Percentiles rank a stretch among this genome's conserved stretches.
Evolutionary conservation across 2,329 filamentous ascomycete species (phyloP).

Genomic region (Clarireedia sp.): DNA sequence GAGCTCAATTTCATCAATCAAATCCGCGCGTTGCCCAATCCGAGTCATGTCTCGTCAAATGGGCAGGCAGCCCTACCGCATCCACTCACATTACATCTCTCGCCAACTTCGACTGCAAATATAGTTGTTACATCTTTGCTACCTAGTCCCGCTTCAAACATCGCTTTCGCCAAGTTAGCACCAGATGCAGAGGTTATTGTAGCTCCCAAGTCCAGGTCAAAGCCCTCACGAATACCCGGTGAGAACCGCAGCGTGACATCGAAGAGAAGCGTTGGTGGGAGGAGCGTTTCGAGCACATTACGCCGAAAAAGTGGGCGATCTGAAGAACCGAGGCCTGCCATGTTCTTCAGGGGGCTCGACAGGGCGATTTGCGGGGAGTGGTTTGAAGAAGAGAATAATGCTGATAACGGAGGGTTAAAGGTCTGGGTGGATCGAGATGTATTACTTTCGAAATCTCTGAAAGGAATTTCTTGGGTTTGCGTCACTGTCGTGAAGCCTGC

Average conservation of each 20-base stretch:
- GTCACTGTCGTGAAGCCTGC: conserved; percentile 85
- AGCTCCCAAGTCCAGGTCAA: conserved; percentile 80
- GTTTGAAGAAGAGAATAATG: conserved; percentile 57
- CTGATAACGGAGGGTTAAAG: conserved; percentile 52
- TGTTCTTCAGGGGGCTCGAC: conserved; percentile 79
- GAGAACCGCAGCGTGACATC: conserved; percentile 78
- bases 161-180: conserved; percentile 83
- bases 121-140: conserved; percentile 79
- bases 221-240: conserved; percentile 54
- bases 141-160: conserved; percentile 58
- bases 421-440: conserved; percentile 82
- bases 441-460: conserved; percentile 61
- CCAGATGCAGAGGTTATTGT: conserved; percentile 96
- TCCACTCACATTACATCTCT: conserved; percentile 83
- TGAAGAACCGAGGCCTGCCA: conserved; percentile 56
- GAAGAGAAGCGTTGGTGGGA: conserved; percentile 64
- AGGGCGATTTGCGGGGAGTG: conserved; percentile 60
- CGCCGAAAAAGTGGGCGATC: conserved; percentile 49
- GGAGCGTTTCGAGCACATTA: conserved; percentile 66
- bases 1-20: conserved; percentile 90
- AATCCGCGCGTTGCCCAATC: conserved; percentile 88
- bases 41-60: conserved; percentile 49
- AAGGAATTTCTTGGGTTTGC: conserved; percentile 67
- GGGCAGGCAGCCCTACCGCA: conserved; percentile 53
- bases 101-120: conserved; percentile 90